A percentile compares a stretch with the other conserved stretches of the same genome.
Conservation (phyloP, 2,329 filamentous ascomycete species). For the Tolypocladium capitatum region DNA sequence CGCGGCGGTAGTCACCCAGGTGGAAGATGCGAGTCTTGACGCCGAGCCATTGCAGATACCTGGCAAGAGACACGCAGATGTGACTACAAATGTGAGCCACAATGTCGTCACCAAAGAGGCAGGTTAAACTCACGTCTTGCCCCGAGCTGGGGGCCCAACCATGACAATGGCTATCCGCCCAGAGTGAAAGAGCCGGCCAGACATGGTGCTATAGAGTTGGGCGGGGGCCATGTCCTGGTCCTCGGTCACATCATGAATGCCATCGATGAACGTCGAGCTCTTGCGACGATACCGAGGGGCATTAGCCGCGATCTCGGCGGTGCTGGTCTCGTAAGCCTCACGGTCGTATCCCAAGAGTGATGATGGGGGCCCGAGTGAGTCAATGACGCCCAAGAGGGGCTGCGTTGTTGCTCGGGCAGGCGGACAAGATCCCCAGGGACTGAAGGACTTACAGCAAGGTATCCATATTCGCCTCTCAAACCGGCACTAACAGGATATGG, state of each 20-base stretch:
- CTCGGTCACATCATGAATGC: slow-evolving; percentile 84
- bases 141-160: slow-evolving; percentile 84
- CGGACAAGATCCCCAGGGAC: neutral
- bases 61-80: slow-evolving; percentile 86
- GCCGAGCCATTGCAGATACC: slow-evolving; percentile 91
- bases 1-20: slow-evolving; percentile 87
- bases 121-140: slow-evolving; percentile 64
- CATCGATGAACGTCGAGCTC: slow-evolving; percentile 94
- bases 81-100: slow-evolving; percentile 41
- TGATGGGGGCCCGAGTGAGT: too few species aligned
- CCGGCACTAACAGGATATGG: neutral
- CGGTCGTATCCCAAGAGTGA: neutral
- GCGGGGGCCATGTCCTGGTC: slow-evolving; percentile 77
- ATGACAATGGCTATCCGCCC: slow-evolving; percentile 95
- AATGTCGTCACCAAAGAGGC: neutral
- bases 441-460: slow-evolving; percentile 43
- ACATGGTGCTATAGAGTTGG: slow-evolving; percentile 97
- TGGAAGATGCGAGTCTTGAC: slow-evolving; percentile 98
- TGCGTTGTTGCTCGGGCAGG: neutral
- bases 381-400: neutral
- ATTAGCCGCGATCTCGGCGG: slow-evolving; percentile 82
- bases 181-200: slow-evolving; percentile 89
- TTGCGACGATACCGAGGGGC: slow-evolving; percentile 80
- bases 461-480: slow-evolving; percentile 34
- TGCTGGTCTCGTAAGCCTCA: slow-evolving; percentile 35